Percentiles rank a stretch among this genome's conserved stretches.
Conservation (phyloP, 2,329 filamentous ascomycete genomes). For the Dryadomyces quercivorus region DNA sequence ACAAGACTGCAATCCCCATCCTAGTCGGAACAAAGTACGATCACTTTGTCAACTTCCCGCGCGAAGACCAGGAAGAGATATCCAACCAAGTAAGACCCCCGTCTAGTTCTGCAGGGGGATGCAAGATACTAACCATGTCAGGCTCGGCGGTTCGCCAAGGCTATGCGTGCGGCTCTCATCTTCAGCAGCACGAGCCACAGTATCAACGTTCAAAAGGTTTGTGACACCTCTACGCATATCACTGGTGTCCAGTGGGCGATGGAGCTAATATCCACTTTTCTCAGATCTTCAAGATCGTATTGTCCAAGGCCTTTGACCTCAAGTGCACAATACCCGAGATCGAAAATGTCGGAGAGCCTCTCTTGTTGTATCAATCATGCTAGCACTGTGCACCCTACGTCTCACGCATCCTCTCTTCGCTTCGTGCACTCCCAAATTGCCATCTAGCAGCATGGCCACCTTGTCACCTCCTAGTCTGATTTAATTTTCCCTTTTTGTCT, state of each 20-base stretch:
- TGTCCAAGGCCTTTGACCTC: slow-evolving; percentile 96
- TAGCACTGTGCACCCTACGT: slow-evolving; percentile 12
- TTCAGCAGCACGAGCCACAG: slow-evolving; percentile 99
- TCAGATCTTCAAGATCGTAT: slow-evolving; percentile 98
- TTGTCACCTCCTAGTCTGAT: neutral
- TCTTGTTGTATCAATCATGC: slow-evolving; percentile 74
- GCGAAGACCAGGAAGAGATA: slow-evolving; percentile 97
- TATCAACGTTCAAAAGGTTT: slow-evolving; percentile 96
- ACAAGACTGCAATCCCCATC: slow-evolving; percentile 99
- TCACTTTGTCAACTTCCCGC: slow-evolving; percentile 96
- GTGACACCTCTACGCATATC: slow-evolving; percentile 5
- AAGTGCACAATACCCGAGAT: slow-evolving; percentile 99
- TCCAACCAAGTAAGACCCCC: slow-evolving; percentile 63
- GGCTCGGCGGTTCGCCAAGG: slow-evolving; percentile 92
- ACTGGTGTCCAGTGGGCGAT: slow-evolving; percentile 3
- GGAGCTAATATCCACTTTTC: slow-evolving; percentile 3
- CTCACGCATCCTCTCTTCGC: neutral
- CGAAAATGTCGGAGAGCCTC: slow-evolving; percentile 90
- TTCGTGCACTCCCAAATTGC: neutral
- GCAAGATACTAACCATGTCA: slow-evolving; percentile 22
- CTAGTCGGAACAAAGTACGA: slow-evolving; percentile 97
- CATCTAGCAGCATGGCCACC: neutral
- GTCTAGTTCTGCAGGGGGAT: neutral
- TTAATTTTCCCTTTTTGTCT: neutral
- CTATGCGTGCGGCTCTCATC: slow-evolving; percentile 94